These are phyloP conservation scores for Brassica napus DNA, from an alignment of 345 rosid species.

Conservation along the genomic window DNA sequence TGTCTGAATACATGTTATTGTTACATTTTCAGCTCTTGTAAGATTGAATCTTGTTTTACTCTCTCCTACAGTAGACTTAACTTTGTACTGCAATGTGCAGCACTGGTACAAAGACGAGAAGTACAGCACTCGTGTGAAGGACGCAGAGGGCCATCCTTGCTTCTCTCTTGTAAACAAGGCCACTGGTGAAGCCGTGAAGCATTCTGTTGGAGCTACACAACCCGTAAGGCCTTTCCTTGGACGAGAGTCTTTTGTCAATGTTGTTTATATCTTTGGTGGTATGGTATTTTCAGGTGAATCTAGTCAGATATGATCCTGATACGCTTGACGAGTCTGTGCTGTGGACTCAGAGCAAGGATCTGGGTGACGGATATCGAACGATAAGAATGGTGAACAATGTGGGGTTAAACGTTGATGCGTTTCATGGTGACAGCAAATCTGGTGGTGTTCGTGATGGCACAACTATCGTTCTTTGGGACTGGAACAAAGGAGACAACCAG, in stretches of 20 bases:
- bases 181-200: conserved; percentile 85
- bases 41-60: conserved; percentile 4
- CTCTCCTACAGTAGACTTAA: no score
- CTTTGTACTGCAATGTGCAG: conserved; percentile 36
- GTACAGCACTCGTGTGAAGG: conserved; percentile 77
- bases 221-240: conserved; percentile 60
- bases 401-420: conserved; percentile 75
- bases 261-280: background rate
- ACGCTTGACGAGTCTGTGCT: conserved; percentile 63
- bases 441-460: conserved; percentile 84
- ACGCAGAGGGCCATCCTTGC: conserved; percentile 73
- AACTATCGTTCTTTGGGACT: conserved; percentile 67
- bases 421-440: conserved; percentile 61
- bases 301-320: conserved; percentile 59
- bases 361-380: conserved; percentile 37
- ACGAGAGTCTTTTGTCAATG: conserved; percentile 7
- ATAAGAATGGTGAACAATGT: conserved; percentile 77
- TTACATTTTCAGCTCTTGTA: background rate
- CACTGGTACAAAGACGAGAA: conserved; percentile 92
- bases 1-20: no score
- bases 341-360: conserved; percentile 68
- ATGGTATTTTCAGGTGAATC: conserved; percentile 58
- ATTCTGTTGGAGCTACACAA: conserved; percentile 67
- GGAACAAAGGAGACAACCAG: conserved; percentile 90
- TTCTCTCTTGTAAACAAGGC: conserved; percentile 86